Base-by-base conservation (phyloP, 116 monocot species). In the Zostera marina region DNA sequence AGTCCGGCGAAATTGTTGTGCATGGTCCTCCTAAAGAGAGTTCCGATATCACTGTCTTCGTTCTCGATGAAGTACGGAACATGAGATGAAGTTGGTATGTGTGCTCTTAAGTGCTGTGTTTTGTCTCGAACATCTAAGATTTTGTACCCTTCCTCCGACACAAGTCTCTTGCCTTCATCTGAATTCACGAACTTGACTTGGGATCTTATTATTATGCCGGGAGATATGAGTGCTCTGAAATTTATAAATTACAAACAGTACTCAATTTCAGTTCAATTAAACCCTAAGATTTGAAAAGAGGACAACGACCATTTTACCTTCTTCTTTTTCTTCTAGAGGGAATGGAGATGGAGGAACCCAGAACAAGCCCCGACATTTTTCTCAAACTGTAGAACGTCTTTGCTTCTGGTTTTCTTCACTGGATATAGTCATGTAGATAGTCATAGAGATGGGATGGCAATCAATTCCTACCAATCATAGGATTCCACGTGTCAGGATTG, bases 1-100 rank as follows among this genome's bases (percentile, higher is more conserved):
- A 88, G 65, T 12, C 94, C 88, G 0, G 82, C 70, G 67, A 88
- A 94, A 60, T 88, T 88, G 74, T 88, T 94, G 71, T 94, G 94
- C 38, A 85, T 69, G 0, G 85, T 77, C 63, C 88, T 68, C 70
- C 77, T 88, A 14, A 88, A 20, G 16, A 88, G 63, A 11, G 94
- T 88, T 1, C 94, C 82, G 9, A 82, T 32, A 48, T 94, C 94
- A 54, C 76, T 82, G 67, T 94, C 88, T 41, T 75, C 55, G 72
- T 94, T 88, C 73, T 88, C 82, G 8, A 94, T 24, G 43, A 94
- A 94, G 49, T 82, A 67, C 0, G 94, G 94, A 8, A 88, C 66
- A 61, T 94, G 88, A 39, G 53, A 59, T 24, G 73, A 85, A 3
- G 75, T 66, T 56, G 75, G 80, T 48, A 85, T 80, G 42, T 78